Conservation (phyloP, 2,329 filamentous ascomycete genomes). For the Tolypocladium inflatum region DNA sequence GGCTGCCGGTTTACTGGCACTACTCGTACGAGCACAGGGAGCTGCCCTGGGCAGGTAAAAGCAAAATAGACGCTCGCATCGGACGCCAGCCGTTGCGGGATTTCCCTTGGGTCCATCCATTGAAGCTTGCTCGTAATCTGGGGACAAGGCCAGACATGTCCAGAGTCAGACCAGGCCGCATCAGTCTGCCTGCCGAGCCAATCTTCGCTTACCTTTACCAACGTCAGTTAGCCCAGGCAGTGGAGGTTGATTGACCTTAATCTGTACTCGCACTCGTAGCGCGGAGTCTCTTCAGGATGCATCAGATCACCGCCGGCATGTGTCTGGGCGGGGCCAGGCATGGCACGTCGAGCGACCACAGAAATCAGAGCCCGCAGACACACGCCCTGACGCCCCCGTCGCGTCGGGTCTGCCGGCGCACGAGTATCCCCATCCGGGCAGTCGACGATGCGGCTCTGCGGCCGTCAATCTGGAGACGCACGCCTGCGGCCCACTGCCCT, state of each 20-base stretch:
- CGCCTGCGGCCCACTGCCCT: not conserved
- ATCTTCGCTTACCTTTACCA: conserved; percentile 7
- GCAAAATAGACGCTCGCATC: not conserved
- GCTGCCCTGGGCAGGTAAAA: not conserved
- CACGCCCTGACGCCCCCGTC: not conserved
- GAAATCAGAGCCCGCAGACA: not conserved
- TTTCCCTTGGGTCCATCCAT: not conserved
- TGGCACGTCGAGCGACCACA: not conserved
- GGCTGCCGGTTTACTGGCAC: not conserved
- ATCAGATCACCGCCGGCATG: not conserved
- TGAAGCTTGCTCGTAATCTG: not conserved
- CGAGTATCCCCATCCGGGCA: not conserved
- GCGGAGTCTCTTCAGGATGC: not conserved
- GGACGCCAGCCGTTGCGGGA: not conserved
- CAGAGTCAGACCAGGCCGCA: not conserved
- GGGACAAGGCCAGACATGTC: not conserved
- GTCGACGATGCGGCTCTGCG: not conserved
- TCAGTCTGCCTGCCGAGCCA: not conserved
- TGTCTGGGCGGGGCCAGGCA: not conserved
- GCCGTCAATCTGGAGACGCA: not conserved
- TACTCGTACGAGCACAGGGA: not conserved
- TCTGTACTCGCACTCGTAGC: not conserved
- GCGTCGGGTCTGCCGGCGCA: not conserved
- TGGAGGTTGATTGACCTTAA: not conserved
- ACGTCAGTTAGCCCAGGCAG: conserved; percentile 5